A percentile compares a stretch with the other conserved stretches of the same genome.
Conservation (phyloP, 805 yeast species). For the Candida piceae region DNA sequence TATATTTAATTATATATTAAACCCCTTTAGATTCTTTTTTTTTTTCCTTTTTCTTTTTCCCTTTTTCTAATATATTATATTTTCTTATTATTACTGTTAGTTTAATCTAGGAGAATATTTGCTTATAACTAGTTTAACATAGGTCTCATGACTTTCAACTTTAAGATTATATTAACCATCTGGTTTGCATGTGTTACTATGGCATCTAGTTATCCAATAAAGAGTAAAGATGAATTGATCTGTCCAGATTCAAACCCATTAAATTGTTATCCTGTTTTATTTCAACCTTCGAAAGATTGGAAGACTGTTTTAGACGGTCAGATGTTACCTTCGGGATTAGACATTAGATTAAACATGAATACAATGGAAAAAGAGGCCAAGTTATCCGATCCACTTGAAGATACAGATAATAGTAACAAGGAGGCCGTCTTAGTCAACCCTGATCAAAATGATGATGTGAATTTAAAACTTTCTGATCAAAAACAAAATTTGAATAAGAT, state of each 20-base stretch:
- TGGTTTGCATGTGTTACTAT: slow-evolving; percentile 8
- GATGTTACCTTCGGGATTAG: slow-evolving; percentile 73
- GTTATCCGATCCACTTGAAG: slow-evolving; percentile 32
- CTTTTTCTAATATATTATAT: too few species aligned
- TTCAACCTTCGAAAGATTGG: slow-evolving; percentile 68
- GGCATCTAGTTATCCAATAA: background rate
- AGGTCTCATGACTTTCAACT: background rate
- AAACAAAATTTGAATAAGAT: slow-evolving; percentile 1
- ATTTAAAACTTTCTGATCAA: slow-evolving; percentile 6
- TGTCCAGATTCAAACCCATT: slow-evolving; percentile 38
- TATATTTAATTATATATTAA: too few species aligned
- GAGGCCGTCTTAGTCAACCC: background rate
- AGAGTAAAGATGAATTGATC: slow-evolving; percentile 19
- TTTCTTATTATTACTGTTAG: too few species aligned
- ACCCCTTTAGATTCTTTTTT: too few species aligned
- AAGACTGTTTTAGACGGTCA: slow-evolving; percentile 65
- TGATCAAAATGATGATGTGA: background rate
- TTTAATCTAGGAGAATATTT: too few species aligned
- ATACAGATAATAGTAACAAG: slow-evolving; percentile 9
- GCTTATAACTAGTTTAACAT: too few species aligned
- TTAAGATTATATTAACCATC: background rate
- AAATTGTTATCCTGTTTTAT: slow-evolving; percentile 60
- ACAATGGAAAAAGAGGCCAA: slow-evolving; percentile 69
- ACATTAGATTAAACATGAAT: slow-evolving; percentile 69
- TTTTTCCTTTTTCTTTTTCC: too few species aligned